Evolutionary conservation across 192 early-diverging fungal genomes (phyloP).

Genomic region (Funneliformis mosseae): DNA sequence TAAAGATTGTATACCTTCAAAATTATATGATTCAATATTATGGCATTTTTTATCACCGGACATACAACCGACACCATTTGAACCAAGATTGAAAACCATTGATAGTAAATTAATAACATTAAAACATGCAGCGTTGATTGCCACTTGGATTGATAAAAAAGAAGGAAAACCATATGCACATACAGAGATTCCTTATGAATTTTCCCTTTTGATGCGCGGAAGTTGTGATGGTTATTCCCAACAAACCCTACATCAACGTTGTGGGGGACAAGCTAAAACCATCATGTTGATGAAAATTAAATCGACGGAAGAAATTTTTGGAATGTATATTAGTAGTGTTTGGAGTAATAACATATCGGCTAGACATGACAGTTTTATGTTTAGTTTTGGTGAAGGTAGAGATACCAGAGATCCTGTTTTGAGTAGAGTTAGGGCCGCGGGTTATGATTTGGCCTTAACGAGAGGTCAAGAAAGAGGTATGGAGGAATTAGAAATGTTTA

Average conservation of each 20-base stretch:
- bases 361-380: slow-evolving; percentile 24
- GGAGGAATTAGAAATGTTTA: slow-evolving; percentile 22
- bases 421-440: neutral
- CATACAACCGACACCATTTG: neutral
- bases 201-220: slow-evolving; percentile 12
- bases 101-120: slow-evolving; percentile 22
- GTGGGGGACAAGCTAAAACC: neutral
- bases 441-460: slow-evolving; percentile 4
- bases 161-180: neutral
- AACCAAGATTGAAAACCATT: slow-evolving; percentile 8
- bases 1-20: neutral
- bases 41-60: slow-evolving; percentile 12
- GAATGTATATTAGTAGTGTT: slow-evolving; percentile 9
- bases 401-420: neutral
- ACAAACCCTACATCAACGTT: slow-evolving; percentile 10
- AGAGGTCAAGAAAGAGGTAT: slow-evolving; percentile 25
- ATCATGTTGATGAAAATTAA: slow-evolving; percentile 4
- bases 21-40: slow-evolving; percentile 9
- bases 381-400: slow-evolving; percentile 10
- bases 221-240: slow-evolving; percentile 15
- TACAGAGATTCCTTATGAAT: slow-evolving; percentile 23
- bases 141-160: slow-evolving; percentile 25
- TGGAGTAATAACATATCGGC: neutral
- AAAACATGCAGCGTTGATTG: slow-evolving; percentile 17
- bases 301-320: slow-evolving; percentile 18